phyloP scores from a whole-genome alignment of 257 asterid genomes.

The Lithospermum erythrorhizon region DNA sequence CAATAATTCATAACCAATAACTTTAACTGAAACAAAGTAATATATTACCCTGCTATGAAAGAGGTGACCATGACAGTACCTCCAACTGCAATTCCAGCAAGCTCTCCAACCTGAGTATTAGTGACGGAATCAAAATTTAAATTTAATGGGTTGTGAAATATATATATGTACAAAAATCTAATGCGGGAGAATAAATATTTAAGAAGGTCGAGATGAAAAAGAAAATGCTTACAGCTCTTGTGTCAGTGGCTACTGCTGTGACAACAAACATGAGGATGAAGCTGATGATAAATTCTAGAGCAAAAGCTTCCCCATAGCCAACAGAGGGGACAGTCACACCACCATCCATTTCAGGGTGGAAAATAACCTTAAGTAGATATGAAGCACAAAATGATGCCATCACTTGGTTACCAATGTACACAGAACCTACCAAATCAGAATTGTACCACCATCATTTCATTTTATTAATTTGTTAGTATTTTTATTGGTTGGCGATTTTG shows the following conservation, averaged over 20 bases:
- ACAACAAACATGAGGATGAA: constrained; percentile 91
- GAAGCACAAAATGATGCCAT: constrained; percentile 60
- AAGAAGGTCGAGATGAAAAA: neutral
- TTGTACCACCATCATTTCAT: neutral
- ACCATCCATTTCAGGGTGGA: constrained; percentile 67
- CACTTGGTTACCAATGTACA: constrained; percentile 67
- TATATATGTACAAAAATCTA: no score
- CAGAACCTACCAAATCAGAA: constrained; percentile 35
- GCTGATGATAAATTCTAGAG: constrained; percentile 63
- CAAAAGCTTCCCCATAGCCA: constrained; percentile 54
- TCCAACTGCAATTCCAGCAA: constrained; percentile 86
- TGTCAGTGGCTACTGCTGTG: constrained; percentile 84
- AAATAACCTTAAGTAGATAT: constrained; percentile 43
- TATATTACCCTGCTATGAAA: constrained; percentile 63
- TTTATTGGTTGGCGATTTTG: no score
- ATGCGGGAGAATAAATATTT: no score
- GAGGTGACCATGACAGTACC: constrained; percentile 81
- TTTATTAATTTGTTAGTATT: no score
- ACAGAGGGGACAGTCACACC: constrained; percentile 68
- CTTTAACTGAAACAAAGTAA: neutral
- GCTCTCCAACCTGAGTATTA: constrained; percentile 57
- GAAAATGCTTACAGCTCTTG: constrained; percentile 65
- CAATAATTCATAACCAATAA: no score
- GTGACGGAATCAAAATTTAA: neutral
- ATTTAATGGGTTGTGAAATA: neutral